Conservation (phyloP, 2,329 filamentous ascomycete species). For the Harringtonia lauricola region DNA sequence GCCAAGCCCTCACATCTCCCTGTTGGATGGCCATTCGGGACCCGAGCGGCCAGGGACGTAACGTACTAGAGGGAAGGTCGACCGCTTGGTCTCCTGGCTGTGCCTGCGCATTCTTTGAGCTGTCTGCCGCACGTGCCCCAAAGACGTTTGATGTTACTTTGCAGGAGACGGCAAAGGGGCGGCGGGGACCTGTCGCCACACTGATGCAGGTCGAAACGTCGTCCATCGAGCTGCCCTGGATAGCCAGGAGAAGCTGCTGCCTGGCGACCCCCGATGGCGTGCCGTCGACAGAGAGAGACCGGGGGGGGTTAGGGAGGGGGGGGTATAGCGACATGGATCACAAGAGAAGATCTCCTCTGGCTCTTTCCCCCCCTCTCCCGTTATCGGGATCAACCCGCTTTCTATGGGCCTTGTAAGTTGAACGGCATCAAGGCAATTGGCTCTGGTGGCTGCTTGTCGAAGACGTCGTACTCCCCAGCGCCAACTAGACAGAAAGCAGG, state of each 20-base stretch:
- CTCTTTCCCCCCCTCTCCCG: constrained; percentile 6
- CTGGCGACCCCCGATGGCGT: neutral
- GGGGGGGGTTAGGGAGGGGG: neutral
- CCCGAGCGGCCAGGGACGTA: neutral
- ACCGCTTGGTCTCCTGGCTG: too few species aligned
- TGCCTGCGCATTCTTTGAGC: too few species aligned
- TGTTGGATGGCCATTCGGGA: neutral
- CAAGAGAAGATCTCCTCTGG: constrained; percentile 4
- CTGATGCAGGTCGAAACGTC: constrained; percentile 30
- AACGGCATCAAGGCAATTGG: constrained; percentile 6
- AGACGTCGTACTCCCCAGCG: neutral
- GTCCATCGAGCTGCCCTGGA: constrained; percentile 10
- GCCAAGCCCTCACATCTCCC: neutral
- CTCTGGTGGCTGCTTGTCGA: neutral
- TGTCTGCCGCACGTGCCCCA: neutral
- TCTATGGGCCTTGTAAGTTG: constrained; percentile 4
- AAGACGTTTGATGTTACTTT: constrained; percentile 34
- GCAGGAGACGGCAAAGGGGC: constrained; percentile 12
- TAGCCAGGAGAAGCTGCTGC: neutral
- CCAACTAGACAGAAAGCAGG: neutral
- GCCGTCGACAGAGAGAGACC: neutral
- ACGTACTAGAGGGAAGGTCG: too few species aligned
- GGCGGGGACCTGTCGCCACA: constrained; percentile 21
- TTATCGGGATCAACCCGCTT: constrained; percentile 10
- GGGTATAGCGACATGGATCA: neutral